Base-by-base conservation (phyloP, 768 basidiomycete species). In the Chalciporus piperatus region DNA sequence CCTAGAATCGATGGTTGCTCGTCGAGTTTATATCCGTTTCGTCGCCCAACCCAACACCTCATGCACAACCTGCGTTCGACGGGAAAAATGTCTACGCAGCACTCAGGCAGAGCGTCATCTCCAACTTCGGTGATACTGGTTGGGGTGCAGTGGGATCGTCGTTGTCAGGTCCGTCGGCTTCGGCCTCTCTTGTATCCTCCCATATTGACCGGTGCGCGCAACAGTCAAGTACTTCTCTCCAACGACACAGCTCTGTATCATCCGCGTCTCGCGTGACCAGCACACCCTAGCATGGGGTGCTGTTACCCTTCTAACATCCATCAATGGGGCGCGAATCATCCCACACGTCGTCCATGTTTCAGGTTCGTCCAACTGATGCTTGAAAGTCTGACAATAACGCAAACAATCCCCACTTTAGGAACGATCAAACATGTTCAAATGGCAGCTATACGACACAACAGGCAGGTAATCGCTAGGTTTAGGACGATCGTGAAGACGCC, bases 171-270 rank as follows among this genome's bases (percentile, higher is more conserved):
- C 51, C 39, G 79, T 70, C 1, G 3, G 10, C 10, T 0, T 22
- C 22, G 22, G 22, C 22, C 2, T 22, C 5, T 2, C 16, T 4
- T 45, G 32, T 23, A 47, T 47, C 49, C 20, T 37, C n/a, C 13
- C 9, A 13, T 44, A 14, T 16, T 58, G 37, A 64, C 32, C 4
- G 13, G 4, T 17, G 27, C 2, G 10, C 16, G 6, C 9, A 28
- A 6, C 59, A 94, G 93, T 95, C 50, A 92, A 93, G 67, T 95
- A 95, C 60, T 90, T 84, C 58, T 94, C 92, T 0, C 87, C 91
- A 0, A 78, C 78, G 13, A 95, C 92, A 3, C 84, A 85, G 56
- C 74, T 94, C 0, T 90, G 87, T 59, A 93, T 96, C 62, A 80
- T 95, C 39, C 87, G 92, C 39, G 88, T 93, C 25, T 86, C 86